These are phyloP conservation scores for Xylaria cubensis DNA, from an alignment of 495 filamentous ascomycete species.

Conservation along the genomic window DNA sequence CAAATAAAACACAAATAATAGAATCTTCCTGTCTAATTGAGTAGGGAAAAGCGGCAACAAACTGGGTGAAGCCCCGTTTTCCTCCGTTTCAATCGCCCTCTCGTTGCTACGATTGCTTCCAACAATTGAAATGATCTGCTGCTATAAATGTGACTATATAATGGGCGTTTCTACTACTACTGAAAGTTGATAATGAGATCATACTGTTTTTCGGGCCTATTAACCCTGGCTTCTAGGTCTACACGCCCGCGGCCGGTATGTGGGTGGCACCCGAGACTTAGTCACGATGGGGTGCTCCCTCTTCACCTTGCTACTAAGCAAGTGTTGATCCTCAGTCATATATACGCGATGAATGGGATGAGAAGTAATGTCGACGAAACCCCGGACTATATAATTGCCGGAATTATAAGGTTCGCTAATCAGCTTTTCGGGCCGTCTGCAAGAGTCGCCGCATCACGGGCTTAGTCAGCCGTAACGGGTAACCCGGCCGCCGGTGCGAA, in stretches of 20 bases:
- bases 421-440: constrained; percentile 14
- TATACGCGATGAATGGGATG: neutral
- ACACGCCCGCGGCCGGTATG: neutral
- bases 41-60: neutral
- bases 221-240: neutral
- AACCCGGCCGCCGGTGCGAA: neutral
- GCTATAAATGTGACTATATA: neutral
- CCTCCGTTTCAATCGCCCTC: neutral
- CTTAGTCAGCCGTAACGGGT: constrained; percentile 5
- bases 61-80: neutral
- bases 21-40: neutral
- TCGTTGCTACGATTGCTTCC: neutral
- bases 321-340: neutral
- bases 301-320: neutral
- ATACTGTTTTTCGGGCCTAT: constrained; percentile 1
- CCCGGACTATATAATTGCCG: neutral
- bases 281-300: neutral
- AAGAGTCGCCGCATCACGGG: neutral
- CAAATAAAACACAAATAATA: neutral
- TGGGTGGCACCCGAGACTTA: neutral
- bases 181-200: neutral
- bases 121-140: neutral
- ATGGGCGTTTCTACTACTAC: neutral
- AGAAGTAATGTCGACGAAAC: neutral
- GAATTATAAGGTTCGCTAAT: neutral